Conservation (phyloP, 2,329 filamentous ascomycete genomes). For the Fusarium denticulatum region DNA sequence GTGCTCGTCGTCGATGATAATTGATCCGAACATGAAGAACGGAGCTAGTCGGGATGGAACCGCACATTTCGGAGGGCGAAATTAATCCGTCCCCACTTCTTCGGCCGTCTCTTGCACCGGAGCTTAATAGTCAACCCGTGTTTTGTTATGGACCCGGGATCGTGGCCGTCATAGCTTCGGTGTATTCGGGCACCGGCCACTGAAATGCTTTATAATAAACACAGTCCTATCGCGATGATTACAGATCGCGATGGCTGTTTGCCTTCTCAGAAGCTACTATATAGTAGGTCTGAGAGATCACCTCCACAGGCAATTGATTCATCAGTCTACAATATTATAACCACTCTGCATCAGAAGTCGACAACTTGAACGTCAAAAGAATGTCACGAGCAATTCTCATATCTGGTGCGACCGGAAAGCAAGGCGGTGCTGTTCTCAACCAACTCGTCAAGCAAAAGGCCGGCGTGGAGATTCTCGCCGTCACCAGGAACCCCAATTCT, state of each 20-base stretch:
- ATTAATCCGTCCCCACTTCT: constrained; percentile 15
- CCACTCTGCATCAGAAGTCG: neutral
- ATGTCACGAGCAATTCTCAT: constrained; percentile 45
- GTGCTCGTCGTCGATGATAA: neutral
- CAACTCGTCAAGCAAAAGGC: constrained; percentile 45
- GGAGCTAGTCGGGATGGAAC: neutral
- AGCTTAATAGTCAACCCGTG: neutral
- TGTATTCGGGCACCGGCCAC: neutral
- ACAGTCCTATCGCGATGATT: neutral
- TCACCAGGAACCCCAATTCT: constrained; percentile 67
- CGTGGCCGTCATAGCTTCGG: neutral
- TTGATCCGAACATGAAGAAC: constrained; percentile 4
- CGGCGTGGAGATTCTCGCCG: constrained; percentile 63
- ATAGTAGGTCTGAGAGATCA: neutral
- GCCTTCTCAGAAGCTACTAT: neutral
- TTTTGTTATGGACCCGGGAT: neutral
- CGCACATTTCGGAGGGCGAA: constrained; percentile 18
- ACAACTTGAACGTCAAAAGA: neutral
- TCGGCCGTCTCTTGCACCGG: constrained; percentile 1
- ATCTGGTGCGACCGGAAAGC: constrained; percentile 52
- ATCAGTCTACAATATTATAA: neutral
- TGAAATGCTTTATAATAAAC: neutral
- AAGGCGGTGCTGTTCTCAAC: constrained; percentile 50
- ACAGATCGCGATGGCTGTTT: neutral
- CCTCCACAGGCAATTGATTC: neutral